A percentile compares a stretch with the other conserved stretches of the same genome.
phyloP scores from a whole-genome alignment of 78 protist genomes.

The Emiliania huxleyi region DNA sequence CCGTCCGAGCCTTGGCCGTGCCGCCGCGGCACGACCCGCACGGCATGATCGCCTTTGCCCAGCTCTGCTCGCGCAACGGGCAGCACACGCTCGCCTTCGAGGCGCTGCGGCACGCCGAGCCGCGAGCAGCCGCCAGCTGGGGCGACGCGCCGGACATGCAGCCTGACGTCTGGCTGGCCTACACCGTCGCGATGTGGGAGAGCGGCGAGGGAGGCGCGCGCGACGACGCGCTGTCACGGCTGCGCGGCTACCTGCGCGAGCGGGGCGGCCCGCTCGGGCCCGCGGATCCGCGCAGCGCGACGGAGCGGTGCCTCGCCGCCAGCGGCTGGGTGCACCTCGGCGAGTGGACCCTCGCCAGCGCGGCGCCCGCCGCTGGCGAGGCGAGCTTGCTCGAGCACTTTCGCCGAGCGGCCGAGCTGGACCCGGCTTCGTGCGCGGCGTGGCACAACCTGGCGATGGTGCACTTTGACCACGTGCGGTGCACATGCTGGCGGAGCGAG shows the following conservation, averaged over 20 bases:
- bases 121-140: background rate
- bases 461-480: constrained; percentile 62
- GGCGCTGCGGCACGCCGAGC: too few species aligned
- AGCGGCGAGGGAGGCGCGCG: too few species aligned
- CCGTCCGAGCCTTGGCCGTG: background rate
- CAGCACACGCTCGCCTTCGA: too few species aligned
- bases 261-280: too few species aligned
- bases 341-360: background rate
- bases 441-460: constrained; percentile 95
- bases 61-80: too few species aligned
- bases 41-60: background rate
- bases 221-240: too few species aligned
- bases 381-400: constrained; percentile 22
- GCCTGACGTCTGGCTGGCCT: too few species aligned
- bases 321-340: background rate
- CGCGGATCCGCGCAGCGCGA: too few species aligned
- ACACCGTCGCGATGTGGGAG: background rate
- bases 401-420: constrained; percentile 79
- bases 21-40: background rate
- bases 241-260: too few species aligned
- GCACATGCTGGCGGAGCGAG: background rate
- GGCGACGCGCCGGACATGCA: background rate
- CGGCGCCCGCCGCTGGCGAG: constrained; percentile 27
- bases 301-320: background rate
- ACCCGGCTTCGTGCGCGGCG: constrained; percentile 85